Conservation (phyloP, 768 basidiomycete species). For the Amanita pallidorosea region DNA sequence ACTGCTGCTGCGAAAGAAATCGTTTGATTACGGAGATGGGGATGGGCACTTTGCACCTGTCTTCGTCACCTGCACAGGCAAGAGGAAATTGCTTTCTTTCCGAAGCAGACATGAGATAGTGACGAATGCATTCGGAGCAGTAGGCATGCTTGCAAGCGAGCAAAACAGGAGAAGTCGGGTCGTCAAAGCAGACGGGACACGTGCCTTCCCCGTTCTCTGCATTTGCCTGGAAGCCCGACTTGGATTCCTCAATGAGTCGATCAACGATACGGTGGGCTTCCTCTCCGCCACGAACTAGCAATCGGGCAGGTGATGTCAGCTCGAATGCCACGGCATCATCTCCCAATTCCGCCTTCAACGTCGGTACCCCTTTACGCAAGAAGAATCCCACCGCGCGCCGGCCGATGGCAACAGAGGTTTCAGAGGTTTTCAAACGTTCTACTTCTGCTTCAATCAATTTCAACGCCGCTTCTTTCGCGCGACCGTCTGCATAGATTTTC, state of each 20-base stretch:
- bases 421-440: conserved; percentile 31
- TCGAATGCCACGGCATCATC: conserved; percentile 42
- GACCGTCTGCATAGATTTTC: conserved; percentile 36
- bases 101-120: conserved; percentile 1
- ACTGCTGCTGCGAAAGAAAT: no score
- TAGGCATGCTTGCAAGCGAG: conserved; percentile 1
- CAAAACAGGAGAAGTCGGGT: neutral
- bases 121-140: conserved; percentile 2
- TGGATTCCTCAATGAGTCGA: neutral
- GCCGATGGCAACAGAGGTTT: conserved; percentile 28
- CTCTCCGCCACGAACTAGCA: conserved; percentile 47
- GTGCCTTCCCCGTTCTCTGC: neutral
- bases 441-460: no score
- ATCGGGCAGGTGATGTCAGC: conserved; percentile 21
- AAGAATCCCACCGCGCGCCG: conserved; percentile 37
- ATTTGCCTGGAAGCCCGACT: neutral
- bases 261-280: conserved; percentile 21
- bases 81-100: no score
- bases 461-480: no score
- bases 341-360: conserved; percentile 42
- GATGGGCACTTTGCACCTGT: no score
- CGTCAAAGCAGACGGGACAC: conserved; percentile 5
- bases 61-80: no score
- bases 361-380: conserved; percentile 35
- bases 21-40: no score